These are phyloP conservation scores for Penicillium expansum DNA, from an alignment of 2,329 filamentous ascomycete species.

Conservation along the genomic window DNA sequence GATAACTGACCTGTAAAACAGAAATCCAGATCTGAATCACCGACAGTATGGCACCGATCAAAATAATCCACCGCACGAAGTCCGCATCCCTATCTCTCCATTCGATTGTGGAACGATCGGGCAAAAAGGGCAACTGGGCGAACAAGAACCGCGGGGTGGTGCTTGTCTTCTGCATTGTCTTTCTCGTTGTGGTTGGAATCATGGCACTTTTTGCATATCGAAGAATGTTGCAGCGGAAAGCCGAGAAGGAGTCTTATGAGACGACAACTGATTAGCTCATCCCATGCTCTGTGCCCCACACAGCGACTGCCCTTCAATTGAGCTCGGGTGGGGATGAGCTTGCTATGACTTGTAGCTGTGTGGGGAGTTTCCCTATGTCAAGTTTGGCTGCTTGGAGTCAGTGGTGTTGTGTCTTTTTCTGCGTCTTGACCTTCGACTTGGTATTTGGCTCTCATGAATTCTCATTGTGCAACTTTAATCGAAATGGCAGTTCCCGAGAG, in stretches of 20 bases:
- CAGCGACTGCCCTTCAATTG: not conserved
- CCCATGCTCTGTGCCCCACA: rapidly evolving
- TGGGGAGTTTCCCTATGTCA: rapidly evolving
- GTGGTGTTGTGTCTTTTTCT: not conserved
- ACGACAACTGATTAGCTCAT: slow-evolving; percentile 1
- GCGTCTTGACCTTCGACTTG: not conserved
- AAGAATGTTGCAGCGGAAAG: slow-evolving; percentile 37
- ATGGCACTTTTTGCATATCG: slow-evolving; percentile 51
- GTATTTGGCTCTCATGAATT: not conserved
- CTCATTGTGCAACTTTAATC: not conserved
- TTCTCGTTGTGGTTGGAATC: slow-evolving; percentile 54
- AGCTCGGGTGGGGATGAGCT: not conserved
- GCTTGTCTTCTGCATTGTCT: slow-evolving; percentile 61
- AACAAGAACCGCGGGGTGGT: slow-evolving; percentile 58
- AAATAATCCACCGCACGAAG: slow-evolving; percentile 17
- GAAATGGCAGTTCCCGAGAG: not conserved
- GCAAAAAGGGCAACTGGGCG: slow-evolving; percentile 52
- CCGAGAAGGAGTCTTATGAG: slow-evolving; percentile 26
- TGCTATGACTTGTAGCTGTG: not conserved
- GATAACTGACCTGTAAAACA: not conserved
- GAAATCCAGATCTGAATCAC: not conserved
- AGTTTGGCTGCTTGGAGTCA: not conserved
- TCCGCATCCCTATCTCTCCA: slow-evolving; percentile 21
- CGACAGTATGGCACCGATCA: slow-evolving; percentile 29
- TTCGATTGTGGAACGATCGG: slow-evolving; percentile 33